phyloP scores from a whole-genome alignment of 2,329 filamentous ascomycete genomes.

The Colletotrichum falcatum region DNA sequence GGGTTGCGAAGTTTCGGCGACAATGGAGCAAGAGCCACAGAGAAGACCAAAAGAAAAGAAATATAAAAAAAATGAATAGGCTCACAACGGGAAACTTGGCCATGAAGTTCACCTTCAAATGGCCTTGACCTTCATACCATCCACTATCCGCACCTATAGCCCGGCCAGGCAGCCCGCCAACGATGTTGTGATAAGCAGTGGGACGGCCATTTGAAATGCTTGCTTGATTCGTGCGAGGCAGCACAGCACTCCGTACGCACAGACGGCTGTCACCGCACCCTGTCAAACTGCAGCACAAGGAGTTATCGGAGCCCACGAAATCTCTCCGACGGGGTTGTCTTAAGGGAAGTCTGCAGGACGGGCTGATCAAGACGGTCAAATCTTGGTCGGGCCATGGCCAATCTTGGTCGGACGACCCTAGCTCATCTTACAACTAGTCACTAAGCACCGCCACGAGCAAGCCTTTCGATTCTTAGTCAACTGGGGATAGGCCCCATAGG shows the following conservation, averaged over 20 bases:
- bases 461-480: too few species aligned
- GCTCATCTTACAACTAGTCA: too few species aligned
- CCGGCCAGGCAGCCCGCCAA: too few species aligned
- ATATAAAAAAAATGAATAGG: too few species aligned
- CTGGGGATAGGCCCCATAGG: too few species aligned
- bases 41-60: background rate
- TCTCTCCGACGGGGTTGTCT: too few species aligned
- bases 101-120: background rate
- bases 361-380: too few species aligned
- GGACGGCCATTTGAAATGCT: background rate
- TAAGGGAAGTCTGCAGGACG: background rate
- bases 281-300: background rate
- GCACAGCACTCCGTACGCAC: too few species aligned
- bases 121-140: background rate
- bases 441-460: too few species aligned
- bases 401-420: background rate
- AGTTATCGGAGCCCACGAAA: background rate
- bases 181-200: background rate
- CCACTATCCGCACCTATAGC: background rate
- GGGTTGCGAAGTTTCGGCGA: background rate
- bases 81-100: background rate
- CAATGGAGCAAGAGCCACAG: background rate
- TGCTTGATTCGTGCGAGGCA: too few species aligned
- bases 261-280: background rate
- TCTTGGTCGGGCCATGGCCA: too few species aligned